Evolutionary conservation across 2,329 filamentous ascomycete genomes (phyloP), one percentile per base, ranked within the genome.

Genomic region (Bipolaris zeicola): DNA sequence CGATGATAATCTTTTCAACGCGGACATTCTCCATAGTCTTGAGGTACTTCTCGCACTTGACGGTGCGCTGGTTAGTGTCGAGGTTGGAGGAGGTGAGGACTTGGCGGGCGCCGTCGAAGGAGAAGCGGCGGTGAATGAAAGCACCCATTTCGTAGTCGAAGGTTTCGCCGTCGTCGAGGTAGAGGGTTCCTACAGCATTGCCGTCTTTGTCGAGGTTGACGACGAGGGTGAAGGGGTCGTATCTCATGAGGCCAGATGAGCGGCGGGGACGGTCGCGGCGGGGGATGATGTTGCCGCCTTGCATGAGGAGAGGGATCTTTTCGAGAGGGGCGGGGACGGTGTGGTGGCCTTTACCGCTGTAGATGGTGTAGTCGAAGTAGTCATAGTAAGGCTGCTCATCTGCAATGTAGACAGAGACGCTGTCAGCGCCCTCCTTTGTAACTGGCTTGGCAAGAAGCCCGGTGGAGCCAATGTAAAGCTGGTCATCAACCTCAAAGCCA

Each of bases 371-470:
- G 68, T 91, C 91, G 73, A 95, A 96, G 80, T 99, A 99, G 77
- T 98, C 91, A 71, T 93, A 99, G 77, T 99, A 98, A 50, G 90
- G 84, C 76, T 96, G 91, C 56, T 89, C 85, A 66, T 98, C 94
- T 0, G 93, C 89, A 51, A 99, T 86, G 79, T 96, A 97, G 55
- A 99, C 85, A 18, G 92, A 88, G 0, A 88, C 87, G 18, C 85
- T 87, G 16, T 85, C 83, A 44, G 88, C 87, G 62, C 87, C 90
- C 77, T 96, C 87, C 22, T 88, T 85, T 1, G 92, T 89, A 13
- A 98, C 88, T 0, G 95, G 95, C 79, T 97, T 98, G 38, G 87
- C 91, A n/a, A 99, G 86, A 14, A 99, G 83, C 65, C 95, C 95
- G 1, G 91, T 96, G 22, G 85, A 87, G 38, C 92, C 95, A 20